Percentiles rank a stretch among this genome's conserved stretches.
Conservation (phyloP, 2,329 filamentous ascomycete species). For the Zasmidium cellare region DNA sequence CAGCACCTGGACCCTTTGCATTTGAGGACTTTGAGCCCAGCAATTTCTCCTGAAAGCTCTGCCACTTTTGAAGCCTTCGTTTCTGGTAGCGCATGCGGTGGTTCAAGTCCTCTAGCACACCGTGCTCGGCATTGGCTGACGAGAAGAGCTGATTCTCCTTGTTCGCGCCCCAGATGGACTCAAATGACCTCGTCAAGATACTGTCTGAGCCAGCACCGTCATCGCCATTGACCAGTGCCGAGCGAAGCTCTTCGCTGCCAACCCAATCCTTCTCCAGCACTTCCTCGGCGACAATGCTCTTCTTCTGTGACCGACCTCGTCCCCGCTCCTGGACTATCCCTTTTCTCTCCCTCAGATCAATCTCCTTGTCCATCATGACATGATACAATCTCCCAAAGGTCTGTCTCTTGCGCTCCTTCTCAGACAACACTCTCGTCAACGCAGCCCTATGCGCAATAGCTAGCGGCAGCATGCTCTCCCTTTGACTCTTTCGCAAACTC, state of each 20-base stretch:
- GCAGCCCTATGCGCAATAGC: constrained; percentile 72
- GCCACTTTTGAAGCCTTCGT: constrained; percentile 70
- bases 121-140: constrained; percentile 51
- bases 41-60: constrained; percentile 57
- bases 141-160: constrained; percentile 39
- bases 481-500: constrained; percentile 31
- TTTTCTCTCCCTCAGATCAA: constrained; percentile 56
- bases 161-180: constrained; percentile 70
- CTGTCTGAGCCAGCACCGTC: constrained; percentile 57
- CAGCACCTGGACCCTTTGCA: constrained; percentile 9
- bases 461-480: constrained; percentile 59
- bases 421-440: constrained; percentile 58
- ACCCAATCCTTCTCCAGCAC: constrained; percentile 74
- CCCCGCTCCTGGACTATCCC: constrained; percentile 28
- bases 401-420: constrained; percentile 60
- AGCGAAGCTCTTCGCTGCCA: constrained; percentile 72
- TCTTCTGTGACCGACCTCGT: constrained; percentile 7
- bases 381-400: constrained; percentile 65
- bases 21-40: constrained; percentile 17
- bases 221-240: constrained; percentile 69
- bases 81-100: constrained; percentile 65
- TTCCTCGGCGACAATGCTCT: constrained; percentile 51
- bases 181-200: constrained; percentile 64
- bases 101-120: constrained; percentile 71
- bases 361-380: constrained; percentile 41